These are phyloP conservation scores for Phytophthora boehmeriae DNA, from an alignment of 352 stramenopile species.

Conservation along the genomic window DNA sequence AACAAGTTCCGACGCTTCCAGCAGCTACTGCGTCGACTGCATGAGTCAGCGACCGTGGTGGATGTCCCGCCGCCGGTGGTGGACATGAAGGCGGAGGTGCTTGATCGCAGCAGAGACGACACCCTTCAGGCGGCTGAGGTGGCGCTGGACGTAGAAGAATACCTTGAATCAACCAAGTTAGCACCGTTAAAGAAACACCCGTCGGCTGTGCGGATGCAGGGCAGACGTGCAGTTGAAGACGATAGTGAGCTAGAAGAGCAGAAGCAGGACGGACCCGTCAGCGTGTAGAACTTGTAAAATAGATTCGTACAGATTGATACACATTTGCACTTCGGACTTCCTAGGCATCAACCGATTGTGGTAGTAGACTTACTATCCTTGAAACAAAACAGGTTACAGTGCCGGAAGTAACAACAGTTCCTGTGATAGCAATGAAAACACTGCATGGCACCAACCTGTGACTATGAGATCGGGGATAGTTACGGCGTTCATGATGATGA, in stretches of 20 bases:
- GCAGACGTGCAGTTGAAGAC: constrained; percentile 37
- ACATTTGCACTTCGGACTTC: too few species aligned
- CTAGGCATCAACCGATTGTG: too few species aligned
- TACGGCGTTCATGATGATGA: too few species aligned
- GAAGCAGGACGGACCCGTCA: constrained; percentile 23
- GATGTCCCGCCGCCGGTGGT: constrained; percentile 43
- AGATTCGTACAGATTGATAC: background rate
- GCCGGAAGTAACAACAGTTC: too few species aligned
- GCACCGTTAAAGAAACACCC: constrained; percentile 51
- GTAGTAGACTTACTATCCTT: too few species aligned
- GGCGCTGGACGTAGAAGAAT: constrained; percentile 43
- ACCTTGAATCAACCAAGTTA: constrained; percentile 33
- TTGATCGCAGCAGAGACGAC: constrained; percentile 32
- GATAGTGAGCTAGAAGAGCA: constrained; percentile 46
- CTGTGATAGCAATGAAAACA: too few species aligned
- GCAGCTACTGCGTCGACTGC: constrained; percentile 43
- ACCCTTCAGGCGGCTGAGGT: constrained; percentile 36
- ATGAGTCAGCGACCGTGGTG: constrained; percentile 61
- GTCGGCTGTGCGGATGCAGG: constrained; percentile 40
- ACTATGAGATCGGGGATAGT: too few species aligned
- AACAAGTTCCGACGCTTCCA: constrained; percentile 72
- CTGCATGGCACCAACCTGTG: too few species aligned
- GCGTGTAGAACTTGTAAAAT: background rate
- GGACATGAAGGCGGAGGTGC: constrained; percentile 45
- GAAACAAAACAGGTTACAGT: too few species aligned